Evolutionary conservation across 495 filamentous ascomycete genomes (phyloP), one percentile per base, ranked within the genome.

Genomic region (Coniosporium apollinis): DNA sequence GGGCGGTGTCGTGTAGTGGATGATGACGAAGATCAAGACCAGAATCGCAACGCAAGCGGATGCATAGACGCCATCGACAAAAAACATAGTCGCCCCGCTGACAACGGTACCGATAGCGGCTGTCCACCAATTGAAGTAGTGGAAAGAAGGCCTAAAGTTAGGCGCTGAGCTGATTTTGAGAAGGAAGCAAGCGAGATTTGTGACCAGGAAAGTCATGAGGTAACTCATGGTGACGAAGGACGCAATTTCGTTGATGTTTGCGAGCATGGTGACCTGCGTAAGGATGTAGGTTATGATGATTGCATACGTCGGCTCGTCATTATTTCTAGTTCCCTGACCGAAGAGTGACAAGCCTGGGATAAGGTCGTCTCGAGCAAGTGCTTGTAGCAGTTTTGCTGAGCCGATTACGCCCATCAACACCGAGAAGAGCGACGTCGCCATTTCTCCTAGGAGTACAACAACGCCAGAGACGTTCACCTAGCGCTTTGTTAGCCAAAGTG

Each of bases 91-190:
- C 11, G 67, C 64, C 1, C 76, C 78, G 34, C 80, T 84, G 10
- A 79, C 61, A 16, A 87, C 44, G 14, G 81, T 73, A 9, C 83
- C 83, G 10, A 68, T 57, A 8, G 74, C 68, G 25, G 83, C 83
- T 18, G 82, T 89, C 48, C 79, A 65, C 80, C 79, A 85, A 38
- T 75, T 84, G 59, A 91, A 91, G 49, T 83, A 83, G 42, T 79
- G 78, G 50, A 92, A 92, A 1, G 77, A 83, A 1, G 83, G 83
- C 20, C 83, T 65, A 46, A 92, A 92, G 49, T 92, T 92, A 5
- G 83, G 83, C 1, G 83, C 83, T n/a, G 82, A 85, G n/a, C 82
- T 75, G 31, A 91, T 82, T 52, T 89, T 92, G 25, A 92, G 58
- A 1, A 91, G 59, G 46, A 91, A 91, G 48, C 82, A 89, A 14